Percentiles rank a stretch among this genome's conserved stretches.
These are phyloP conservation scores for Fusarium mangiferae DNA, from an alignment of 2,329 filamentous ascomycete genomes.

Conservation along the genomic window DNA sequence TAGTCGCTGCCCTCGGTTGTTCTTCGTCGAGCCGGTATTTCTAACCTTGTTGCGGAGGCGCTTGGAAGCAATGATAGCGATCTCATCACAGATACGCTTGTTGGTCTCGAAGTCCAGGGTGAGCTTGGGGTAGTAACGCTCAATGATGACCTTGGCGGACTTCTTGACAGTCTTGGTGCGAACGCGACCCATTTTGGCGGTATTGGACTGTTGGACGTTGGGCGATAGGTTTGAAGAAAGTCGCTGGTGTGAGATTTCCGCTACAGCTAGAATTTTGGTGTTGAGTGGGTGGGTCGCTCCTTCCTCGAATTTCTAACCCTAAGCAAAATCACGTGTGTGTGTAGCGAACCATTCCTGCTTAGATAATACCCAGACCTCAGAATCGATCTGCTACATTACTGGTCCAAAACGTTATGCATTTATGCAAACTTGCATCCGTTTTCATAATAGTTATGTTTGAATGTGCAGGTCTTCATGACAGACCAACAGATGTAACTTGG, in stretches of 20 bases:
- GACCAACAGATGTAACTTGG: neutral
- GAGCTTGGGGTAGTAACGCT: constrained; percentile 97
- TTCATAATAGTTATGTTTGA: neutral
- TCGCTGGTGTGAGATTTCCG: constrained; percentile 41
- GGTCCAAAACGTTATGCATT: neutral
- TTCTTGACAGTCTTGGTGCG: constrained; percentile 77
- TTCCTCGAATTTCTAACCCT: neutral
- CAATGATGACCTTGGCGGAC: constrained; percentile 99
- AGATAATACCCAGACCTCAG: neutral
- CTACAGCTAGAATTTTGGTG: constrained; percentile 44
- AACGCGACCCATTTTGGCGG: constrained; percentile 76
- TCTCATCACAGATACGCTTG: constrained; percentile 99
- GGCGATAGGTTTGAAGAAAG: constrained; percentile 47
- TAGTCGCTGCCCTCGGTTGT: constrained; percentile 21
- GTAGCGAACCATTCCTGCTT: neutral
- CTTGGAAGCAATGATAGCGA: constrained; percentile 99
- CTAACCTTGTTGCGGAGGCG: constrained; percentile 97
- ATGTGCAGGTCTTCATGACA: neutral
- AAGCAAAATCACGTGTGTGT: constrained; percentile 24
- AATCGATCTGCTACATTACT: neutral
- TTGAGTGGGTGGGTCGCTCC: constrained; percentile 4
- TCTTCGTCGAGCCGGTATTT: constrained; percentile 20
- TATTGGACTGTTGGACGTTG: constrained; percentile 54
- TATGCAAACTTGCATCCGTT: neutral
- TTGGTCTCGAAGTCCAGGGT: constrained; percentile 99